Evolutionary conservation across 139 green algal genomes (phyloP), one percentile per base, ranked within the genome.

Genomic region (Tetratostichococcus sp.): DNA sequence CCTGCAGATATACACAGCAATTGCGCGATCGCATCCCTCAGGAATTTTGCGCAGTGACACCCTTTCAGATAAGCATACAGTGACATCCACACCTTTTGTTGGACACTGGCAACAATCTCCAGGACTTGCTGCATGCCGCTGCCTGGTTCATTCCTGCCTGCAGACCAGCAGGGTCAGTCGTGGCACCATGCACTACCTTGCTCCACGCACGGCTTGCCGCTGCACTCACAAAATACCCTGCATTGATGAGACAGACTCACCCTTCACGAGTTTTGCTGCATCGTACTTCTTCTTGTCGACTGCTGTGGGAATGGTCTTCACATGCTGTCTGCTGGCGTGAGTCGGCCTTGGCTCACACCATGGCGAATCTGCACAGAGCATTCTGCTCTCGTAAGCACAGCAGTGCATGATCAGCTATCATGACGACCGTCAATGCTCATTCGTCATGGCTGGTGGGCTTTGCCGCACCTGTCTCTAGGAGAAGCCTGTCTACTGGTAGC

Each of bases 251-350:
- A 14, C 39, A 14, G 8, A 50, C 39, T 50, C 14, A 50, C 39
- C 50, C 84, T 97, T 97, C 31, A 97, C 88, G 30, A 88, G 78
- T 31, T 62, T 71, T 1, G 43, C 74, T 0, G 65, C 42, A 25
- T 87, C 83, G 65, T 94, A 75, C 74, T 94, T 97, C 78, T 96
- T 95, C 57, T 87, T 86, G 71, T 95, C 90, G 57, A 88, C 90
- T 35, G 88, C 81, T 66, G 78, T 66, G 25, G 33, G 59, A 11
- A 14, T 71, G 17, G 80, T 85, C 17, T 50, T 50, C 25, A 93
- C 78, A 59, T 88, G 69, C n/a, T 35, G n/a, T 21, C 67, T 35
- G 35, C 79, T 73, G 34, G 85, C 83, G 65, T 92, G 87, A 28
- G 80, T 82, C 0, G 74, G 75, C 73, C 86, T 80, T 34, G 92